Evolutionary conservation across 1,284 basidiomycete species (phyloP).

Genomic region (Cryptococcus sp.): DNA sequence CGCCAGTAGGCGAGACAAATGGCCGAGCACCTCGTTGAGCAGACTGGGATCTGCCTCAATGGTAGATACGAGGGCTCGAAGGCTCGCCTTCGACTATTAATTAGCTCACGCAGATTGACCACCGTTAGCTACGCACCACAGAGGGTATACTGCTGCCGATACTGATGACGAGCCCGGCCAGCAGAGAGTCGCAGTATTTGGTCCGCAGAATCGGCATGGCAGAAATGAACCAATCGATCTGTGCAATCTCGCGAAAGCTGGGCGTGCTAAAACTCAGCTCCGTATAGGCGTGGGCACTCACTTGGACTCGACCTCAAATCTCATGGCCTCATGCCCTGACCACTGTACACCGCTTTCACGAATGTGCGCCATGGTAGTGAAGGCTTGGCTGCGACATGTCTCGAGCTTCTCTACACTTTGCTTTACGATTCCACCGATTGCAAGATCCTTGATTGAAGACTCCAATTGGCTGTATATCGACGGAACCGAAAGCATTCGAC

Average conservation of each 20-base stretch:
- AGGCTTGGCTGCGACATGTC: constrained; percentile 76
- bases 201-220: constrained; percentile 63
- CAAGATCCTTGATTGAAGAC: constrained; percentile 47
- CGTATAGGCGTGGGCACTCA: constrained; percentile 28
- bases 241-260: constrained; percentile 60
- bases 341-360: constrained; percentile 16
- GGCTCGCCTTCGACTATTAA: constrained; percentile 64
- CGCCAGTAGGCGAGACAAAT: constrained; percentile 55
- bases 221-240: constrained; percentile 57
- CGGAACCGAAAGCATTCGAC: constrained; percentile 8
- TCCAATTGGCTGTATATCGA: constrained; percentile 23
- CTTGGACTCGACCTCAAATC: neutral
- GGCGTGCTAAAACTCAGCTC: constrained; percentile 51
- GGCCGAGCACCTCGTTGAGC: constrained; percentile 53
- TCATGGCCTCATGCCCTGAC: constrained; percentile 33
- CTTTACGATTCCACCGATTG: constrained; percentile 68
- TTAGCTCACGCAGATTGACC: constrained; percentile 5
- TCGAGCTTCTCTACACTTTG: constrained; percentile 89
- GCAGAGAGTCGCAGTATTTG: constrained; percentile 54
- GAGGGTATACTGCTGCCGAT: constrained; percentile 74
- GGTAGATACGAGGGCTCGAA: constrained; percentile 57
- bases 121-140: constrained; percentile 57
- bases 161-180: constrained; percentile 70
- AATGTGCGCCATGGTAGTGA: constrained; percentile 58
- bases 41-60: constrained; percentile 54